Conservation (phyloP, 129 eudicot genomes). For the Helianthus annuus region DNA sequence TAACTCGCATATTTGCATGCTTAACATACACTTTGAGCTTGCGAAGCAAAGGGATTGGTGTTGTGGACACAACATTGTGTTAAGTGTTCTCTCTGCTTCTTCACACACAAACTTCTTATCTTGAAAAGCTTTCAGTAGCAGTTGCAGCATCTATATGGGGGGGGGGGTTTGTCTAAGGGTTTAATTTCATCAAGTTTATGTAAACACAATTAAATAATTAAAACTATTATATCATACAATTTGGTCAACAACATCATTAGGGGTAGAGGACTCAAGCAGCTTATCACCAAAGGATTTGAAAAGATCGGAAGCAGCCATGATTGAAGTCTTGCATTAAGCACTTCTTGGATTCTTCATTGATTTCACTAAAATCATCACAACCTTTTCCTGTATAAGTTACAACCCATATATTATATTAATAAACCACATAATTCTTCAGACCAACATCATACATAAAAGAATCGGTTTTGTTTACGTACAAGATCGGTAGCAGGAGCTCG, state of each 20-base stretch:
- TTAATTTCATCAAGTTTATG: not conserved
- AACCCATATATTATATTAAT: no score
- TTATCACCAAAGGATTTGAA: slow-evolving; percentile 75
- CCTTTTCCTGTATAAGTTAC: slow-evolving; percentile 62
- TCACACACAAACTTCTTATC: no score
- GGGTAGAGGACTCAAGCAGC: slow-evolving; percentile 51
- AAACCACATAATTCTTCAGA: no score
- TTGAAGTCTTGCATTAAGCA: slow-evolving; percentile 85
- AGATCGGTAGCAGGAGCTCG: no score
- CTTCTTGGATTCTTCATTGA: slow-evolving; percentile 98
- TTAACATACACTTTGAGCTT: no score
- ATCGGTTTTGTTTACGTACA: no score
- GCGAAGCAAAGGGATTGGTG: no score
- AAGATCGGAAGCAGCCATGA: slow-evolving; percentile 89
- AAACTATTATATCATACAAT: slow-evolving; percentile 44
- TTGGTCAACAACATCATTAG: slow-evolving; percentile 70
- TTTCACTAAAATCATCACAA: slow-evolving; percentile 69
- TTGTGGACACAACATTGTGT: no score
- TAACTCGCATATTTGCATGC: slow-evolving; percentile 72
- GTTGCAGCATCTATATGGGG: slow-evolving; percentile 70
- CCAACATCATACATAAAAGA: no score
- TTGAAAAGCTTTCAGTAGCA: slow-evolving; percentile 87
- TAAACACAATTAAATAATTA: not conserved
- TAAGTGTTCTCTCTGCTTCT: no score
- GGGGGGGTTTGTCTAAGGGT: not conserved